Base-by-base conservation (phyloP, 2,329 filamentous ascomycete species). In the Fusarium penzigii region DNA sequence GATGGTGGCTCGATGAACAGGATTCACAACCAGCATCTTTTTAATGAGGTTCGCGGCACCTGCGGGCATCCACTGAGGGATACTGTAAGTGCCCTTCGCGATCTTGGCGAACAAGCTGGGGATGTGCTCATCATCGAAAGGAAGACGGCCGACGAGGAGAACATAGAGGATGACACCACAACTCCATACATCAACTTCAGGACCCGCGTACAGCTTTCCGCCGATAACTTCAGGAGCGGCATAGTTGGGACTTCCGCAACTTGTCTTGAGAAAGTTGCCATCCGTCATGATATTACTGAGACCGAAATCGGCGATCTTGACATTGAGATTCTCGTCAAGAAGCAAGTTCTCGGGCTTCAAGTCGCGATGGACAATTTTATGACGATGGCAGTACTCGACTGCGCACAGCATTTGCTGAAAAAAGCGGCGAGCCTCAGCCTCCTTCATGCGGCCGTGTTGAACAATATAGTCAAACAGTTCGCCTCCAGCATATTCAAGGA, bases 201-300 rank as follows among this genome's bases (percentile, higher is more conserved):
- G 93, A 1, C 94, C 94, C 16, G 94, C 94, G 69, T 99, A 99
- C 49, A 97, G 80, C 78, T 97, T 99, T 20, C 94, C 94, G 49
- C 92, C 94, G 67, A 99, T 97, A 55, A 99, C 94, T 72, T 99
- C 94, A 7, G 94, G 94, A 1, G 94, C 94, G 12, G 94, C 94
- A 72, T 99, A 99, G 73, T 99, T 99, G 40, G 94, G 94, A 68
- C 93, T 97, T 48, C 94, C 94, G 67, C 94, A 99, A 70, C 92
- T 97, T 1, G 94, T 99, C 77, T 97, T 97, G 66, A 99, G 83
- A 70, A 99, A 99, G 71, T 99, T 99, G 25, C 94, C 94, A 70
- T 99, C 94, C 0, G 94, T 97, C 94, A 99, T 99, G 75, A 99
- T 99, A 70, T 99, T 99, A 78, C 93, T 97, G 51, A 99, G 80